Conservation (phyloP, 352 stramenopile species). For the Globisporangium viniferum region DNA sequence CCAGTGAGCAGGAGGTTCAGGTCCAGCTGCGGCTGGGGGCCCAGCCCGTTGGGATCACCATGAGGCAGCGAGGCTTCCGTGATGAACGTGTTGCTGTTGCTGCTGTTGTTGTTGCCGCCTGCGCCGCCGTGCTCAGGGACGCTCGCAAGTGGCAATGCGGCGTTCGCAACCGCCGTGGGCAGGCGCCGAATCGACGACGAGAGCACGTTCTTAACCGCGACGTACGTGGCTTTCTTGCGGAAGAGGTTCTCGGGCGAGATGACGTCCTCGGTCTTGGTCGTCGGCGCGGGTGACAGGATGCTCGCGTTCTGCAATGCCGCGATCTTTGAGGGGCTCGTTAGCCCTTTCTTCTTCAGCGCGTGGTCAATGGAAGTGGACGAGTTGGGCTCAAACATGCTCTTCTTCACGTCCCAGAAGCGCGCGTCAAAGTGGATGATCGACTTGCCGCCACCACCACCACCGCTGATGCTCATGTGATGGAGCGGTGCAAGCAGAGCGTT, state of each 20-base stretch:
- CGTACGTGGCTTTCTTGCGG: constrained; percentile 61
- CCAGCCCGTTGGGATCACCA: neutral
- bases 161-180: constrained; percentile 30
- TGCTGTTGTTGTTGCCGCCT: neutral
- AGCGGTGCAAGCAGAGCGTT: constrained; percentile 6
- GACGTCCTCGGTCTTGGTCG: constrained; percentile 43
- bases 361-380: constrained; percentile 13
- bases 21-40: neutral
- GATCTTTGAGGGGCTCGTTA: constrained; percentile 44
- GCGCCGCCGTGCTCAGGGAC: constrained; percentile 16
- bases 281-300: constrained; percentile 23
- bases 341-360: constrained; percentile 38
- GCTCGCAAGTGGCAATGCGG: constrained; percentile 29
- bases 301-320: constrained; percentile 44
- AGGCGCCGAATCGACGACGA: constrained; percentile 50
- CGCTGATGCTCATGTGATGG: neutral
- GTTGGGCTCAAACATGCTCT: constrained; percentile 49
- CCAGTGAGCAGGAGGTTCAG: neutral
- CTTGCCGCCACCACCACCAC: constrained; percentile 8
- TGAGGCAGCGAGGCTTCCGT: neutral
- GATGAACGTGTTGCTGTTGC: constrained; percentile 18
- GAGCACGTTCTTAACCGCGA: constrained; percentile 58
- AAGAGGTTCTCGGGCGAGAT: constrained; percentile 67
- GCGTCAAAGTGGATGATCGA: constrained; percentile 42
- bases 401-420: constrained; percentile 71